A percentile compares a stretch with the other conserved stretches of the same genome.
Conservation (phyloP, 179 eudicot genomes). For the Kewa caespitosa region DNA sequence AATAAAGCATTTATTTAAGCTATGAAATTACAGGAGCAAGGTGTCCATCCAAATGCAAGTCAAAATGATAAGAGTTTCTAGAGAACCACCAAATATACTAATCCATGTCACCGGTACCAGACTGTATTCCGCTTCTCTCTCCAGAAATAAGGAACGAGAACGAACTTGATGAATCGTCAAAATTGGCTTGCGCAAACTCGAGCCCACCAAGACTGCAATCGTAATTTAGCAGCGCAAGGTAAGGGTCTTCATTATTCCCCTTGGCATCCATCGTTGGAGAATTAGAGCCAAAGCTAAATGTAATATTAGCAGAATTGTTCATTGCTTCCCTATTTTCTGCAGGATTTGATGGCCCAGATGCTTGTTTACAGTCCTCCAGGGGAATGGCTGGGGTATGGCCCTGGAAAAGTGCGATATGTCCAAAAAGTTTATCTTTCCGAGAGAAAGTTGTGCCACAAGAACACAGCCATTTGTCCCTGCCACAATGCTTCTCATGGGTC, state of each 20-base stretch:
- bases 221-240: conserved; percentile 62
- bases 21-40: conserved; percentile 38
- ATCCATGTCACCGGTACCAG: conserved; percentile 42
- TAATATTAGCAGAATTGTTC: conserved; percentile 34
- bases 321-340: conserved; percentile 43
- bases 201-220: conserved; percentile 56
- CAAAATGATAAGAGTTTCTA: conserved; percentile 19
- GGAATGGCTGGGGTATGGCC: conserved; percentile 61
- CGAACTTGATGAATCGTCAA: conserved; percentile 72
- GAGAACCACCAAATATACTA: conserved; percentile 33
- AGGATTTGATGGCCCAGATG: conserved; percentile 34
- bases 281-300: conserved; percentile 42
- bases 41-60: conserved; percentile 25
- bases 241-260: conserved; percentile 51
- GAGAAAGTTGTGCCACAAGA: conserved; percentile 72
- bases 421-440: conserved; percentile 48
- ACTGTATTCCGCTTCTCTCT: conserved; percentile 46
- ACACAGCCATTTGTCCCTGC: conserved; percentile 91
- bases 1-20: conserved; percentile 36
- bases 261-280: conserved; percentile 36
- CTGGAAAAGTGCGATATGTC: conserved; percentile 55
- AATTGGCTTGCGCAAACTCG: conserved; percentile 60
- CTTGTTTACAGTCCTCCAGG: conserved; percentile 55
- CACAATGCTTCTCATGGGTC: conserved; percentile 98
- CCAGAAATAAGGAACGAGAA: conserved; percentile 66